A percentile compares a stretch with the other conserved stretches of the same genome.
These are phyloP conservation scores for Phellinidium pouzarii DNA, from an alignment of 1,284 basidiomycete genomes.

Conservation along the genomic window DNA sequence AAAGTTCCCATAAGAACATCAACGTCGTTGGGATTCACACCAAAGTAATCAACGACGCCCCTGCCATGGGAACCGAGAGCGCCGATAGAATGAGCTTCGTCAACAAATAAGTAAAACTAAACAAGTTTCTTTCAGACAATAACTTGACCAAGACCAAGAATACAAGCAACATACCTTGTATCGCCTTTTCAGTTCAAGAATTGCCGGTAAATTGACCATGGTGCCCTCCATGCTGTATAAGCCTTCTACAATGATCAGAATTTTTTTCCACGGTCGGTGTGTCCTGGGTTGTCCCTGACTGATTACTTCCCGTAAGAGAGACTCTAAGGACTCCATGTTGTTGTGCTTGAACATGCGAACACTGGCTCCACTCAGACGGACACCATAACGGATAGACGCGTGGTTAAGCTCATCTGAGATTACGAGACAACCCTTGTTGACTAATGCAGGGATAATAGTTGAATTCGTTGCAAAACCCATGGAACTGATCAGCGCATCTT, in stretches of 20 bases:
- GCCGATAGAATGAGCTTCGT: conserved; percentile 97
- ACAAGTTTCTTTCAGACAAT: conserved; percentile 9
- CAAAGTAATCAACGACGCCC: conserved; percentile 95
- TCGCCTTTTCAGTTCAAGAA: conserved; percentile 87
- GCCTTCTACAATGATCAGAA: conserved; percentile 91
- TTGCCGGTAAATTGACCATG: conserved; percentile 75
- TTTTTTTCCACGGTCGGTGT: conserved; percentile 98
- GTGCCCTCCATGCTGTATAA: conserved; percentile 99
- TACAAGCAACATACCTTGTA: conserved; percentile 71
- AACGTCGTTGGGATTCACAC: conserved; percentile 72
- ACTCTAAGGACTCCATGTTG: conserved; percentile 82
- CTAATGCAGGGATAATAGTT: conserved; percentile 89
- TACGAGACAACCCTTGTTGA: conserved; percentile 87
- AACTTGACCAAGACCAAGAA: not conserved
- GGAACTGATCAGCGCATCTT: conserved; percentile 85
- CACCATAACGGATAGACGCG: conserved; percentile 91
- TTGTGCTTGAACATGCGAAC: conserved; percentile 98
- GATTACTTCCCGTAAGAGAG: conserved; percentile 84
- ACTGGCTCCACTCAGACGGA: conserved; percentile 82
- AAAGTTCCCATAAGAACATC: conserved; percentile 99
- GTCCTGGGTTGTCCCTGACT: conserved; percentile 97
- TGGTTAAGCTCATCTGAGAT: conserved; percentile 99
- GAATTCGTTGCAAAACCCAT: conserved; percentile 99
- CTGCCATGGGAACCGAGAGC: conserved; percentile 92
- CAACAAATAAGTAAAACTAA: conserved; percentile 93